Percentiles rank a stretch among this genome's conserved stretches.
phyloP scores from a whole-genome alignment of 1,284 basidiomycete species.

The Peniophora sp. region DNA sequence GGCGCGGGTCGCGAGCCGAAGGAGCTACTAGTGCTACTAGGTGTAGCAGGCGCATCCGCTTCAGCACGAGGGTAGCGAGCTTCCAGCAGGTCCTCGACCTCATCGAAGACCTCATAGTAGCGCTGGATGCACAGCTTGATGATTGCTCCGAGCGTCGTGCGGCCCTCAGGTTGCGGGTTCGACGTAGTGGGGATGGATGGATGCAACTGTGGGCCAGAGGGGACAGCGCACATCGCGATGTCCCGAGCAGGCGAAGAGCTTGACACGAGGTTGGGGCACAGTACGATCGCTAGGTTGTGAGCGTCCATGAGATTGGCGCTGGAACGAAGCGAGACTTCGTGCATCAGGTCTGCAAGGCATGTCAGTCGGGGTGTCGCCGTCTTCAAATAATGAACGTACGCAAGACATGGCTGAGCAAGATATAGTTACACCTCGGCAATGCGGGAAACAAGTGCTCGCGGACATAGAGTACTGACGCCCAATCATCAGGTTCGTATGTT shows the following conservation, averaged over 20 bases:
- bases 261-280: conserved; percentile 72
- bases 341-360: conserved; percentile 54
- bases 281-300: conserved; percentile 71
- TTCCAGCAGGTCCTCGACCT: conserved; percentile 60
- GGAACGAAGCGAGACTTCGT: conserved; percentile 65
- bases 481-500: conserved; percentile 44
- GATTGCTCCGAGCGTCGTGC: conserved; percentile 62
- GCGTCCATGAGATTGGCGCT: conserved; percentile 74
- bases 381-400: conserved; percentile 40
- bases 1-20: conserved; percentile 16
- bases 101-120: conserved; percentile 82
- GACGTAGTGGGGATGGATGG: conserved; percentile 16
- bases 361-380: background rate
- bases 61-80: conserved; percentile 24
- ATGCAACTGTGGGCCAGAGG: conserved; percentile 27
- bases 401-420: conserved; percentile 63
- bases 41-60: conserved; percentile 12
- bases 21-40: conserved; percentile 14
- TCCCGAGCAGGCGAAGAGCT: conserved; percentile 60
- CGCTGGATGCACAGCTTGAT: conserved; percentile 72
- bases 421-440: conserved; percentile 63
- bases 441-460: conserved; percentile 59
- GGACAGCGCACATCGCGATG: conserved; percentile 63
- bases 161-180: conserved; percentile 27
- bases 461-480: conserved; percentile 53